Evolutionary conservation across 2,329 filamentous ascomycete genomes (phyloP), one percentile per base, ranked within the genome.

Genomic region (Ustilaginoidea virens): DNA sequence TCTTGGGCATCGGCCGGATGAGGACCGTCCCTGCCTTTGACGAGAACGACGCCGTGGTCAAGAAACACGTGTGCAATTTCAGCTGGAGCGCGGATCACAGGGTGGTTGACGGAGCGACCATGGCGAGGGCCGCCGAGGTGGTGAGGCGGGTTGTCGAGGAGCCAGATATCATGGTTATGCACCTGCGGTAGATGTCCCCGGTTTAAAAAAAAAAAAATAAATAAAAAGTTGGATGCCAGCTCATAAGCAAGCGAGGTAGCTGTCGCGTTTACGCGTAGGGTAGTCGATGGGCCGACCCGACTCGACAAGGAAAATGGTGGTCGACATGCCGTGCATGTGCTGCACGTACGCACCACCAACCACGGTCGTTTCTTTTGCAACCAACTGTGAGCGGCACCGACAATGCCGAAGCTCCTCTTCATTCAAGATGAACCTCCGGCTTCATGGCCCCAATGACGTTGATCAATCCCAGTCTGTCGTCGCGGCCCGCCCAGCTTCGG

Each of bases 51-150:
- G 48, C 55, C 17, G 60, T 96, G 9, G 65, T 86, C 9, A 74
- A 71, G 55, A 80, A 74, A 51, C 77, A 92, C 45, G 68, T 92
- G 36, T 77, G 78, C 49, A 85, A 92, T 47, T 83, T 96, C 43
- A 96, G 86, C 55, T 96, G 87, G 87, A 87, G 81, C 51, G 87
- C 87, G 5, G 86, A 96, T 53, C 90, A 98, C 55, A 66, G 90
- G 13, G 80, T 96, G 30, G 74, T 96, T 26, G 90, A 98, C 54
- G 90, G 90, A 2, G 87, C 87, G 26, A 93, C 86, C 35, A 83
- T 93, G 69, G 90, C 90, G 13, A 69, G 86, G 40, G 87, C 87
- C 50, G 85, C 83, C 9, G 83, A 86, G 44, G 67, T 78, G 36
- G 80, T 96, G 14, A 73, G 74, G 42, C 62, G 63, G 29, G 72